These are phyloP conservation scores for Priceomyces fermenticarens DNA, from an alignment of 805 yeast species.

Conservation along the genomic window DNA sequence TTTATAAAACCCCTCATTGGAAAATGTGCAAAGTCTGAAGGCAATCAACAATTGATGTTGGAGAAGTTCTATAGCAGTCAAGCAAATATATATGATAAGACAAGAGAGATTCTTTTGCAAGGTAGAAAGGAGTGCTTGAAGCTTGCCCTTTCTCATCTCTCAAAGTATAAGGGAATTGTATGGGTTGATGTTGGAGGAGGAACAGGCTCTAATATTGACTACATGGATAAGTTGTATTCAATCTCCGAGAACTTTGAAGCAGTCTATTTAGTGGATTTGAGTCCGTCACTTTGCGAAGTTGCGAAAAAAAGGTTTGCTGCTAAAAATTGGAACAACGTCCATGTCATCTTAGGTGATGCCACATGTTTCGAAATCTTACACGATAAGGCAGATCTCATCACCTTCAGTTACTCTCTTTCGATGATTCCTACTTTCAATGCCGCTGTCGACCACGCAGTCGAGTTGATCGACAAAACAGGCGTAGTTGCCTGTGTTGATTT, in stretches of 20 bases:
- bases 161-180: slow-evolving; percentile 43
- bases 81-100: slow-evolving; percentile 72
- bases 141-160: slow-evolving; percentile 57
- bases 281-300: slow-evolving; percentile 72
- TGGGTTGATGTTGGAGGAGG: slow-evolving; percentile 89
- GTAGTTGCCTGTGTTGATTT: slow-evolving; percentile 73
- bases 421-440: slow-evolving; percentile 85
- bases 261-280: slow-evolving; percentile 69
- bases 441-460: slow-evolving; percentile 65
- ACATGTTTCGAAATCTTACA: slow-evolving; percentile 56
- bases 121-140: slow-evolving; percentile 67
- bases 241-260: slow-evolving; percentile 53
- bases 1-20: slow-evolving; percentile 55
- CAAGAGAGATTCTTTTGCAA: slow-evolving; percentile 62
- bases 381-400: slow-evolving; percentile 62
- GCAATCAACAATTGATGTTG: slow-evolving; percentile 52
- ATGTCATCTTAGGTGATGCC: slow-evolving; percentile 71
- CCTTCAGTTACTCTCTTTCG: slow-evolving; percentile 77
- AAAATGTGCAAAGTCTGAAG: slow-evolving; percentile 26
- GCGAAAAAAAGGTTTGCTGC: slow-evolving; percentile 57
- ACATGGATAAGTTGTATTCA: slow-evolving; percentile 58
- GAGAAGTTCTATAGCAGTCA: slow-evolving; percentile 75
- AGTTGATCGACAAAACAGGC: slow-evolving; percentile 54
- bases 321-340: slow-evolving; percentile 53
- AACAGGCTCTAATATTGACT: slow-evolving; percentile 78